Conservation (phyloP, 129 eudicot genomes). For the Flaveria sonorensis region DNA sequence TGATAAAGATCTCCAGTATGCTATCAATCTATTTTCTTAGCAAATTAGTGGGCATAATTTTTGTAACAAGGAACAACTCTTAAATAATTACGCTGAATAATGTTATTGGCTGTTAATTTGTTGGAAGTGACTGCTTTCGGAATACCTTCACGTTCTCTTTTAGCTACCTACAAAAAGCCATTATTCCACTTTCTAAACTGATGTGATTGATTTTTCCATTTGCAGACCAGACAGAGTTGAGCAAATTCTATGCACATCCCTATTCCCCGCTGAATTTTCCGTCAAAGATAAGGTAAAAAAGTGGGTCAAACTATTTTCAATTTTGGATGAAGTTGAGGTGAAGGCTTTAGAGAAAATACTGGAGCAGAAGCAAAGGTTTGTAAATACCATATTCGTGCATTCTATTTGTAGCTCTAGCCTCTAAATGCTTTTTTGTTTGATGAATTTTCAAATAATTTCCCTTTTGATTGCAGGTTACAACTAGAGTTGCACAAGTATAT, state of each 20-base stretch:
- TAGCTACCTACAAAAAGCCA: neutral
- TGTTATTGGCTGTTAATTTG: neutral
- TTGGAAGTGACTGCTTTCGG: neutral
- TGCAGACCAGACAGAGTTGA: conserved; percentile 79
- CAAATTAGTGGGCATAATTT: neutral
- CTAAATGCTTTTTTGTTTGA: conserved; percentile 20
- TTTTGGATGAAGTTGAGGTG: conserved; percentile 79
- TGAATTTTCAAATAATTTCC: conserved; percentile 39
- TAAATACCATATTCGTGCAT: conserved; percentile 24
- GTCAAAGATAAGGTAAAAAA: conserved; percentile 66
- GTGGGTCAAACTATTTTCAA: conserved; percentile 75
- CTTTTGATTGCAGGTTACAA: conserved; percentile 67
- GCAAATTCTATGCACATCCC: conserved; percentile 57
- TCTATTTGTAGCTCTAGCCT: conserved; percentile 7
- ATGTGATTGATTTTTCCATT: conserved; percentile 23
- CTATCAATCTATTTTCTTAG: conserved; percentile 8
- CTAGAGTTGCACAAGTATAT: conserved; percentile 87
- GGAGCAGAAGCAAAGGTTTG: conserved; percentile 90
- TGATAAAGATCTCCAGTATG: conserved; percentile 86
- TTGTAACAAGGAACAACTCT: neutral
- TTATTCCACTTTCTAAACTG: neutral
- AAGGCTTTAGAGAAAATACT: conserved; percentile 87
- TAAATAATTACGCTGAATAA: neutral
- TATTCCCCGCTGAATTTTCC: conserved; percentile 75
- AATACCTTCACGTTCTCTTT: neutral